Base-by-base conservation (phyloP, 768 basidiomycete species). In the Polyporus arcularius region DNA sequence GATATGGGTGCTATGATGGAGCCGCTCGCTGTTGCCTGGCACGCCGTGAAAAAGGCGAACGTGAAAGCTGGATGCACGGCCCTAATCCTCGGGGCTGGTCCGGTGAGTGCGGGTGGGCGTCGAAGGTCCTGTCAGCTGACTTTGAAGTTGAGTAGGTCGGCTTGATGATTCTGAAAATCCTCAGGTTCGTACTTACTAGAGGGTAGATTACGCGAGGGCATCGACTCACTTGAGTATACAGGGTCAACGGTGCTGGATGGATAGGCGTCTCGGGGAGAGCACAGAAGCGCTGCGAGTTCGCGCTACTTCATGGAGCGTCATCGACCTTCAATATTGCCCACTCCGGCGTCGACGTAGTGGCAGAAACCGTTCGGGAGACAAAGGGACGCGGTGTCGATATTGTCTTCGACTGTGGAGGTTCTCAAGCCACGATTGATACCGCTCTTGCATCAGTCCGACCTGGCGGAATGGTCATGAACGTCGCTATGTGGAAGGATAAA, bases 1-100 rank as follows among this genome's bases (percentile, higher is more conserved):
- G 80, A 82, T 28, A 64, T 79, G 14, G 81, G 76, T 1, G 80
- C 80, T 5, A 74, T 76, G 62, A 70, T 78, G 11, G 80, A 82
- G 64, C 80, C 81, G 0, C 71, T 82, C 12, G 73, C 78, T 2
- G 79, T 82, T 4, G 78, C 78, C 1, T 79, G 75, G 66, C 75
- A 80, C 50, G 78, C 78, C 7, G 76, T 79, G 16, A 78, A 79
- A 60, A 67, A 72, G 26, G 74, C 77, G 3, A 73, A 73, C 1
- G 78, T 78, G 62, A 69, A 70, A 51, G 58, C 62, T 42, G 79
- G 79, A 0, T 65, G 76, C 41, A 74, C 66, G 11, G 79, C 70
- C 16, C 71, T 82, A 32, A 70, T 82, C 4, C 57, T 76, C 11
- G 80, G 80, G 21, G 75, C 75, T 30, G 81, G 81, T 1, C 80